Percentiles rank a stretch among this genome's conserved stretches.
These are phyloP conservation scores for Myotisia sp. DNA, from an alignment of 2,329 filamentous ascomycete genomes.

Conservation along the genomic window DNA sequence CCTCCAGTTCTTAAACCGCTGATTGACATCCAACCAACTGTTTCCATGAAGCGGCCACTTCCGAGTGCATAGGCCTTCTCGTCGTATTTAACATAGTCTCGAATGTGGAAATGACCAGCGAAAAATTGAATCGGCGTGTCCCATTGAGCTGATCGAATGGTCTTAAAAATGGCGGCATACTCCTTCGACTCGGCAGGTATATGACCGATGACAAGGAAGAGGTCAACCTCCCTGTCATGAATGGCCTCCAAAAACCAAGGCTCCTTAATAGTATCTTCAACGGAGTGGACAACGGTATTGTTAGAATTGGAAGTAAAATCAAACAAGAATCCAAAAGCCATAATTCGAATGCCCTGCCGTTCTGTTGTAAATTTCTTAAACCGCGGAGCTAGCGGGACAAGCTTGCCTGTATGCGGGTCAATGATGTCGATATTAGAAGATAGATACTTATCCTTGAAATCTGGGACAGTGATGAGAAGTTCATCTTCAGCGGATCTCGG, in stretches of 20 bases:
- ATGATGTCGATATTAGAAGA: constrained; percentile 88
- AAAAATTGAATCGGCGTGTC: constrained; percentile 82
- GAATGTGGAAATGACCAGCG: constrained; percentile 78
- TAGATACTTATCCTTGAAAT: constrained; percentile 67
- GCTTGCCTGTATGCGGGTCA: constrained; percentile 54
- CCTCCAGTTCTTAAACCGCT: constrained; percentile 43
- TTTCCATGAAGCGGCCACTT: constrained; percentile 87
- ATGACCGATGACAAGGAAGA: constrained; percentile 79
- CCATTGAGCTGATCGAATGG: constrained; percentile 62
- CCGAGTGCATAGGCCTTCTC: constrained; percentile 63
- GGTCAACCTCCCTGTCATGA: constrained; percentile 60
- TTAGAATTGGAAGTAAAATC: constrained; percentile 84
- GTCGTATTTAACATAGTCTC: constrained; percentile 71
- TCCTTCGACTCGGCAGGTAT: constrained; percentile 69
- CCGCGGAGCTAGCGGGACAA: constrained; percentile 62
- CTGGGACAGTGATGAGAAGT: constrained; percentile 63
- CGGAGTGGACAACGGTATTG: constrained; percentile 71
- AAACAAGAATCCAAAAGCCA: constrained; percentile 90
- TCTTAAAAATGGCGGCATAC: constrained; percentile 61
- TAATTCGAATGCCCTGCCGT: constrained; percentile 67
- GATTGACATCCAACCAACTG: constrained; percentile 84
- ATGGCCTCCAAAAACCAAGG: constrained; percentile 82
- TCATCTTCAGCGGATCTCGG: constrained; percentile 63
- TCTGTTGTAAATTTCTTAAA: constrained; percentile 86
- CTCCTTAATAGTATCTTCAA: constrained; percentile 67